phyloP scores from a whole-genome alignment of 2,329 filamentous ascomycete species.

The Neoarthrinium moseri region DNA sequence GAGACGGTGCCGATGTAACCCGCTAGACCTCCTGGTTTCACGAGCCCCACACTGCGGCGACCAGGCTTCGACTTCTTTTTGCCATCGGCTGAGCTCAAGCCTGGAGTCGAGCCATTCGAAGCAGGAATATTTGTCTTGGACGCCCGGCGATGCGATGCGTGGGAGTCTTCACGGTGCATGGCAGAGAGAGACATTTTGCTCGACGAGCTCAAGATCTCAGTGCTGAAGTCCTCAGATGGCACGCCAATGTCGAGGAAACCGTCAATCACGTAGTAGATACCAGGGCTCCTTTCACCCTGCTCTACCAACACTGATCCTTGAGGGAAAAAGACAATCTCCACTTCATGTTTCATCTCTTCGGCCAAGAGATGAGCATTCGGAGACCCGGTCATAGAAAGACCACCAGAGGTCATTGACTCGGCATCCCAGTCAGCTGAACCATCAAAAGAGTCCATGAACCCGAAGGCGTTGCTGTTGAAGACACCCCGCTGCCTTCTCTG shows the following conservation, averaged over 20 bases:
- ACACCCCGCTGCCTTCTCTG: constrained; percentile 75
- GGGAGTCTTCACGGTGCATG: constrained; percentile 32
- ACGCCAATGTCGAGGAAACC: constrained; percentile 94
- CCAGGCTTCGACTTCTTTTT: constrained; percentile 46
- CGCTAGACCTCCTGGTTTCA: constrained; percentile 91
- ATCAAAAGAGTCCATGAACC: constrained; percentile 84
- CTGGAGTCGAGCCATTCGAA: constrained; percentile 7
- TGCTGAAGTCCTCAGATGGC: constrained; percentile 59
- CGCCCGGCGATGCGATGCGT: constrained; percentile 14
- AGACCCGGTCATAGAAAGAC: constrained; percentile 57
- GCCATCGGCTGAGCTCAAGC: constrained; percentile 28
- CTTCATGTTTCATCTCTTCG: constrained; percentile 83
- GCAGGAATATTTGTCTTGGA: constrained; percentile 15
- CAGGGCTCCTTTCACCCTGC: constrained; percentile 94
- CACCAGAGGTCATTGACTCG: constrained; percentile 77
- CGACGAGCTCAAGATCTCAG: constrained; percentile 39
- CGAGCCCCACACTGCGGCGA: constrained; percentile 76
- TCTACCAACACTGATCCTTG: constrained; percentile 93
- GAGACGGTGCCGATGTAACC: constrained; percentile 94
- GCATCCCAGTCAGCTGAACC: constrained; percentile 76
- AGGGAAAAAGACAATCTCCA: constrained; percentile 97
- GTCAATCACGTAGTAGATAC: constrained; percentile 95
- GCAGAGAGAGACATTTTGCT: constrained; percentile 31
- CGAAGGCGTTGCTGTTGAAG: constrained; percentile 82
- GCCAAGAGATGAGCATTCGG: constrained; percentile 66